These are phyloP conservation scores for Talaromyces atroroseus DNA, from an alignment of 2,329 filamentous ascomycete genomes.

Conservation along the genomic window DNA sequence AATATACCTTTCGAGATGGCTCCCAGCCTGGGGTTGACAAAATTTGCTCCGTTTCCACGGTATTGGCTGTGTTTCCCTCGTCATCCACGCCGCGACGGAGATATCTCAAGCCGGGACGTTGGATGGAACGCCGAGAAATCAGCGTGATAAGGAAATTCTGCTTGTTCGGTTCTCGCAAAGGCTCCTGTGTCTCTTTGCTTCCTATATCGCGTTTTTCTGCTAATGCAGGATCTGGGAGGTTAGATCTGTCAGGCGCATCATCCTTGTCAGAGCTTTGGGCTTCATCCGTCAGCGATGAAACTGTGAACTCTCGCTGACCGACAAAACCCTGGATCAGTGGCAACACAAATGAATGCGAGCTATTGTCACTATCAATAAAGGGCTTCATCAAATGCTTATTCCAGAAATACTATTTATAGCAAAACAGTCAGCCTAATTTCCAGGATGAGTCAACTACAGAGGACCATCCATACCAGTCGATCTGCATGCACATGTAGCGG, in stretches of 20 bases:
- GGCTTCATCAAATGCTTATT: slow-evolving; percentile 69
- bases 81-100: slow-evolving; percentile 86
- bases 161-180: slow-evolving; percentile 22
- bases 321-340: slow-evolving; percentile 93
- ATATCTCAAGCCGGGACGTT: slow-evolving; percentile 83
- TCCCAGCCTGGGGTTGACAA: slow-evolving; percentile 67
- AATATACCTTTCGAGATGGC: slow-evolving; percentile 59
- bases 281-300: slow-evolving; percentile 44
- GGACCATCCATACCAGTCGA: slow-evolving; percentile 47
- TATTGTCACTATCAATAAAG: slow-evolving; percentile 60
- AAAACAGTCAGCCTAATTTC: slow-evolving; percentile 9
- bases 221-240: slow-evolving; percentile 16
- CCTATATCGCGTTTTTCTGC: slow-evolving; percentile 32
- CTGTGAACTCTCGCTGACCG: slow-evolving; percentile 74
- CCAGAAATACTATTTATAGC: slow-evolving; percentile 70
- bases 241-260: slow-evolving; percentile 7
- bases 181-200: slow-evolving; percentile 36
- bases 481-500: slow-evolving; percentile 71
- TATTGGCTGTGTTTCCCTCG: slow-evolving; percentile 80
- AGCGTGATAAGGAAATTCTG: slow-evolving; percentile 72
- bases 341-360: slow-evolving; percentile 65
- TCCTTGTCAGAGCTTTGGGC: slow-evolving; percentile 13
- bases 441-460: neutral
- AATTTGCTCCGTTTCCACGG: slow-evolving; percentile 92
- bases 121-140: slow-evolving; percentile 81